Percentiles rank a stretch among this genome's conserved stretches.
phyloP scores from a whole-genome alignment of 1,284 basidiomycete species.

The Apiotrichum gamsii region DNA sequence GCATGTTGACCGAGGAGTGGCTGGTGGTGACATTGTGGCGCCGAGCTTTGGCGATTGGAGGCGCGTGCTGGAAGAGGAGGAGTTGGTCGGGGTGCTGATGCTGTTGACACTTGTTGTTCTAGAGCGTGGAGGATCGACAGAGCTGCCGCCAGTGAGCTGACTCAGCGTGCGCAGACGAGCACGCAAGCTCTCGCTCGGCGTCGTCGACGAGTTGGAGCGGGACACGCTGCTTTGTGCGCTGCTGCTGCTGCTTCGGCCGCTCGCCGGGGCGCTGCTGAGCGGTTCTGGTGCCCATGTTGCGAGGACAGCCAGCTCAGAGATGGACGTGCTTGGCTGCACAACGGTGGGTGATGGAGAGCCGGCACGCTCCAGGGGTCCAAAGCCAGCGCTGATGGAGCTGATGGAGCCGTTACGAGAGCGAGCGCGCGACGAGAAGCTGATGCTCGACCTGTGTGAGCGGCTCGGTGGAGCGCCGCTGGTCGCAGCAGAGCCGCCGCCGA shows the following conservation, averaged over 20 bases:
- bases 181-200: slow-evolving; percentile 6
- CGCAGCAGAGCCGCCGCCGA: too few species aligned
- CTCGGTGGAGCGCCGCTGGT: neutral
- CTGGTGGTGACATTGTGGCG: neutral
- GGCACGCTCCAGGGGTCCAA: too few species aligned
- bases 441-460: neutral
- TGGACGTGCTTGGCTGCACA: slow-evolving; percentile 11
- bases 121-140: too few species aligned
- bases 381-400: too few species aligned
- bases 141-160: too few species aligned
- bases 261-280: too few species aligned
- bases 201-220: slow-evolving; percentile 1
- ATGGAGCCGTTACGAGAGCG: too few species aligned
- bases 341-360: neutral
- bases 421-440: neutral
- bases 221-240: neutral
- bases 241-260: too few species aligned
- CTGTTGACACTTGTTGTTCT: too few species aligned
- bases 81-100: too few species aligned
- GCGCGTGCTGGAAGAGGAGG: neutral
- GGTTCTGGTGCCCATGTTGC: slow-evolving; percentile 15
- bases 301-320: slow-evolving; percentile 13
- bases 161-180: slow-evolving; percentile 11
- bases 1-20: slow-evolving; percentile 7
- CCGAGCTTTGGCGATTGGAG: neutral